Base-by-base conservation (phyloP, 352 stramenopile species). In the Phytopythium vexans region DNA sequence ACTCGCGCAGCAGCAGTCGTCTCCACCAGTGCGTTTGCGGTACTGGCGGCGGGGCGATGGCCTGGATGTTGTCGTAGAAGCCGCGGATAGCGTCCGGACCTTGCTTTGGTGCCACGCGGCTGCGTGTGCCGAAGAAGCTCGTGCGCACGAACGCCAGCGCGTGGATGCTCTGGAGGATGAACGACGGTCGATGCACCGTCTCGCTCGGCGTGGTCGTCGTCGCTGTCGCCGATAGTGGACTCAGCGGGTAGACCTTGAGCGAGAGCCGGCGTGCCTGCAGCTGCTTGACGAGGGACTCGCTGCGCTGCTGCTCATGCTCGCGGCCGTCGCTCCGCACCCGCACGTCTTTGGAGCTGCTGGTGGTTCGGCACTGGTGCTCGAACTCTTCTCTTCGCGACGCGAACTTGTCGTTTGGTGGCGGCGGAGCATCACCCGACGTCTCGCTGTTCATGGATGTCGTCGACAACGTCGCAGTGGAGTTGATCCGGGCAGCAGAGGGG, bases 51-150 rank as follows among this genome's bases (percentile, higher is more conserved):
- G 54, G 49, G 3, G 59, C 53, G 5, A 70, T 56, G 32, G 65
- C 69, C 6, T 70, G 45, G 10, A 82, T 66, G 31, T 75, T 65
- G 10, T 87, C 66, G 16, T 86, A 86, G 32, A 80, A 87, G 2
- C 76, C 72, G 15, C 76, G 70, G 33, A 87, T 85, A 14, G 59
- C 69, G 40, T 86, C 76, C 1, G 49, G 62, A 9, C 32, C 52
- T 55, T 16, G 63, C 64, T 0, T 59, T 45, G 10, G 68, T 45
- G 11, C 62, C 4, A 53, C 47, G 11, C 47, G 33, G 4, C 27
- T 63, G 2, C 70, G 59, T n/a, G 44, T 56, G 41, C 62, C 68
- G 14, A 75, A 77, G 40, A 82, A 68, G 10, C 63, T 79, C 2
- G 54, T 52, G 11, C 69, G 72, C 27, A 79, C 46, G 15, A 53